phyloP scores from a whole-genome alignment of 1,284 basidiomycete species.

The Heterobasidion parviporum region DNA sequence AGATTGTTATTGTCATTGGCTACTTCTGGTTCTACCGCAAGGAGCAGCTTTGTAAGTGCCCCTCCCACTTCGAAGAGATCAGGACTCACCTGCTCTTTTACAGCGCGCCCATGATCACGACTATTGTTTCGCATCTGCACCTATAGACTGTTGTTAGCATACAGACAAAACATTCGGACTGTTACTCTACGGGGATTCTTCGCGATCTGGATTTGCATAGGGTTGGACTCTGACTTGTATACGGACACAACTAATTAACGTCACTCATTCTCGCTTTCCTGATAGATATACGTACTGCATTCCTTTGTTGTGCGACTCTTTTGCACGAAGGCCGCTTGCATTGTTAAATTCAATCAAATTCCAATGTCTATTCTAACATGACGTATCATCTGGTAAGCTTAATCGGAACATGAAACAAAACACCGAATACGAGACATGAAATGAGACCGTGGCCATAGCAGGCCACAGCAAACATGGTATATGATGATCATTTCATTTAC shows the following conservation, averaged over 20 bases:
- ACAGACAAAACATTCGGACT: background rate
- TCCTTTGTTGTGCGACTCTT: background rate
- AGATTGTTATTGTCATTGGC: slow-evolving; percentile 78
- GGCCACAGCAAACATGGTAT: too few species aligned
- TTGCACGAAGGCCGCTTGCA: slow-evolving; percentile 3
- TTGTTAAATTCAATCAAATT: slow-evolving; percentile 6
- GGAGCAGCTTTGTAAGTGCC: slow-evolving; percentile 62
- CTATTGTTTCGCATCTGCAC: slow-evolving; percentile 15
- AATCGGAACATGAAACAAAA: too few species aligned
- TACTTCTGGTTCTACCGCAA: slow-evolving; percentile 95
- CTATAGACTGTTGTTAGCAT: slow-evolving; percentile 13
- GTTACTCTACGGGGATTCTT: slow-evolving; percentile 10
- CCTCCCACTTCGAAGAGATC: background rate
- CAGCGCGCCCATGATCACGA: slow-evolving; percentile 33
- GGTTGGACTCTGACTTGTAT: slow-evolving; percentile 16
- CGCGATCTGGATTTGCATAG: slow-evolving; percentile 17
- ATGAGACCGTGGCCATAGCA: too few species aligned
- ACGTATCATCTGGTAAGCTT: too few species aligned
- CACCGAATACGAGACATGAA: too few species aligned
- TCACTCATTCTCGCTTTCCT: background rate
- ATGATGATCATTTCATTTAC: background rate
- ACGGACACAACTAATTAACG: slow-evolving; percentile 19
- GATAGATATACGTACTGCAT: slow-evolving; percentile 1
- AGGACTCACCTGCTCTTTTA: background rate
- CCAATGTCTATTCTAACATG: slow-evolving; percentile 1